Percentiles rank a stretch among this genome's conserved stretches.
Evolutionary conservation across 495 filamentous ascomycete species (phyloP).

Genomic region (Xylaria castorea): DNA sequence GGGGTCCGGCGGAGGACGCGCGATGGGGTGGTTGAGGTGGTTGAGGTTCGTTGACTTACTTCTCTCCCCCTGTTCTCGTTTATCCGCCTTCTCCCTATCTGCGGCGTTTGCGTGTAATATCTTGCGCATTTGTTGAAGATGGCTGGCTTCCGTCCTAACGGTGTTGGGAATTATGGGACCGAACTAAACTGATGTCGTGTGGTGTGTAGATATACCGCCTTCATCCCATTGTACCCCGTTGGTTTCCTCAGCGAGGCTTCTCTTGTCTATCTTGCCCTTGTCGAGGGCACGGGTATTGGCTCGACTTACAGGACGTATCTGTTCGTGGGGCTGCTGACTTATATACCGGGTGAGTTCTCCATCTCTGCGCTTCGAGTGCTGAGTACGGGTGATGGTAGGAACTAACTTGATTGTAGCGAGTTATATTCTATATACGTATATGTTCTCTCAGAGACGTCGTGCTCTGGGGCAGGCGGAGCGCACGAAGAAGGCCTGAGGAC

Average conservation of each 20-base stretch:
- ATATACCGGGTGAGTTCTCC: slow-evolving; percentile 19
- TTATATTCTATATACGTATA: slow-evolving; percentile 25
- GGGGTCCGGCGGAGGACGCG: neutral
- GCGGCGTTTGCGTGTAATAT: neutral
- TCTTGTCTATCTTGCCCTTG: slow-evolving; percentile 23
- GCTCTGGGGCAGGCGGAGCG: slow-evolving; percentile 3
- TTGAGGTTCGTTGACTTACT: slow-evolving; percentile 8
- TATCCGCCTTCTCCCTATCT: no score
- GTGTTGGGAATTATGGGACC: neutral
- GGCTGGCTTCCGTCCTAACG: neutral
- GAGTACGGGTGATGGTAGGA: neutral
- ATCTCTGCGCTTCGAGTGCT: neutral
- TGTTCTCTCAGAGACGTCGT: slow-evolving; percentile 18
- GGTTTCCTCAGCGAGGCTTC: slow-evolving; percentile 23
- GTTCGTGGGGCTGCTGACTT: slow-evolving; percentile 18
- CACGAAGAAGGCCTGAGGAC: neutral
- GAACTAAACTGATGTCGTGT: neutral
- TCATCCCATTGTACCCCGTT: slow-evolving; percentile 23
- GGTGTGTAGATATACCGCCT: slow-evolving; percentile 20
- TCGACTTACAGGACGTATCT: slow-evolving; percentile 15
- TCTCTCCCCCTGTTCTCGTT: no score
- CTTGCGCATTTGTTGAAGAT: neutral
- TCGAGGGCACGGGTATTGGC: slow-evolving; percentile 1
- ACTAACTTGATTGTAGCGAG: slow-evolving; percentile 12
- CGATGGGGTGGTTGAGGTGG: slow-evolving; percentile 8